Conservation (phyloP, 306 rosid genomes). For the Phaseolus lunatus region DNA sequence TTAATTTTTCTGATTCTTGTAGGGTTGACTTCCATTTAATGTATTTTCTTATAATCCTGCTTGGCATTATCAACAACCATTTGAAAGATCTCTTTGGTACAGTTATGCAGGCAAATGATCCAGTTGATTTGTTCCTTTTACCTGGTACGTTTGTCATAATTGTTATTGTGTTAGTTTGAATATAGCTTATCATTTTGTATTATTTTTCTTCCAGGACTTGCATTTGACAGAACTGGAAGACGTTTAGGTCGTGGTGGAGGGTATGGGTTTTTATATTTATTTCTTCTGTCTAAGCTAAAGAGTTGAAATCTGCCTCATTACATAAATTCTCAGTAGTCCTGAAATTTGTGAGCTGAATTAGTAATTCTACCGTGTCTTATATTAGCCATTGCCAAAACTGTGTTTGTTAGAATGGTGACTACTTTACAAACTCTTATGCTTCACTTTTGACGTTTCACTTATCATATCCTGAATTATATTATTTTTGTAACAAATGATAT, state of each 20-base stretch:
- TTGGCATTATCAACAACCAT: slow-evolving; percentile 43
- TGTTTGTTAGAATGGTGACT: not conserved
- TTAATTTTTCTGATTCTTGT: slow-evolving; percentile 45
- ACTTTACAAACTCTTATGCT: slow-evolving; percentile 28
- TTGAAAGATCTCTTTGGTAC: slow-evolving; percentile 62
- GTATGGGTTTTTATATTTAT: slow-evolving; percentile 53
- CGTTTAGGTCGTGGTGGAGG: slow-evolving; percentile 99
- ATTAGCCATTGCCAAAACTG: not conserved
- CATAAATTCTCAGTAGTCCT: slow-evolving; percentile 14
- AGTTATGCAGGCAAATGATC: slow-evolving; percentile 92
- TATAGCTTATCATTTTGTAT: slow-evolving; percentile 26
- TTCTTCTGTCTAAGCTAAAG: slow-evolving; percentile 28
- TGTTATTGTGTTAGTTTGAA: slow-evolving; percentile 27
- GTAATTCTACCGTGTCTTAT: slow-evolving; percentile 4
- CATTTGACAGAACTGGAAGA: slow-evolving; percentile 89
- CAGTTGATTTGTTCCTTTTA: slow-evolving; percentile 87
- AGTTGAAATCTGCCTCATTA: slow-evolving; percentile 29
- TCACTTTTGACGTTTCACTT: slow-evolving; percentile 26
- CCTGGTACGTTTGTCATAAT: slow-evolving; percentile 66
- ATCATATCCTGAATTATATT: not conserved
- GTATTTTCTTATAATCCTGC: slow-evolving; percentile 45
- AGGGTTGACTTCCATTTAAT: slow-evolving; percentile 43
- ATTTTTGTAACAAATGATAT: not conserved
- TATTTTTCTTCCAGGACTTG: slow-evolving; percentile 72
- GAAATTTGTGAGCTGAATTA: slow-evolving; percentile 20